A percentile compares a stretch with the other conserved stretches of the same genome.
These are phyloP conservation scores for Claviceps paspali DNA, from an alignment of 2,329 filamentous ascomycete genomes.

Conservation along the genomic window DNA sequence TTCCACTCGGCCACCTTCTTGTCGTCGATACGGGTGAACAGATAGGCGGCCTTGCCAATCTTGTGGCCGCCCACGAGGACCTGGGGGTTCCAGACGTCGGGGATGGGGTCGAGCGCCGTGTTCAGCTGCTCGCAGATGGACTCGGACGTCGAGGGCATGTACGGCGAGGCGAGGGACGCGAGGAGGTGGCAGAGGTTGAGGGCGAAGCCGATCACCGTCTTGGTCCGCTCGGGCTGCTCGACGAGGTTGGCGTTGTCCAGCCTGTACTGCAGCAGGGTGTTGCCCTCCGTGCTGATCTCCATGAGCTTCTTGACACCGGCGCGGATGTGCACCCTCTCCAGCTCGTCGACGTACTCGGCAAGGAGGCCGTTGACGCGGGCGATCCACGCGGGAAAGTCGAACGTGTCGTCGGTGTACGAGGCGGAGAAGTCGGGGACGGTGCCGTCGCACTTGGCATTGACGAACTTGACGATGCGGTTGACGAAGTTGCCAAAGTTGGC, in stretches of 20 bases:
- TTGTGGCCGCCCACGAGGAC: slow-evolving; percentile 58
- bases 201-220: slow-evolving; percentile 56
- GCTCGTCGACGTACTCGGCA: slow-evolving; percentile 48
- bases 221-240: slow-evolving; percentile 38
- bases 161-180: slow-evolving; percentile 64
- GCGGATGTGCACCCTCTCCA: slow-evolving; percentile 59
- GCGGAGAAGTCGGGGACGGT: slow-evolving; percentile 47
- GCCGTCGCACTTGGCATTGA: slow-evolving; percentile 59
- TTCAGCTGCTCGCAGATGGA: slow-evolving; percentile 65
- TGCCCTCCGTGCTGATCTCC: slow-evolving; percentile 45
- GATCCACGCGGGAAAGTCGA: slow-evolving; percentile 12
- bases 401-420: slow-evolving; percentile 43
- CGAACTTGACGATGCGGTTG: slow-evolving; percentile 60
- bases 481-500: slow-evolving; percentile 64
- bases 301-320: slow-evolving; percentile 50
- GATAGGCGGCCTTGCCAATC: slow-evolving; percentile 62
- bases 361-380: slow-evolving; percentile 38
- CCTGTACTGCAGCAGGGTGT: slow-evolving; percentile 35
- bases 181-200: slow-evolving; percentile 74
- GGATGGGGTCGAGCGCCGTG: slow-evolving; percentile 30
- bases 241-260: slow-evolving; percentile 39
- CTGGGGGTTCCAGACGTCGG: slow-evolving; percentile 48
- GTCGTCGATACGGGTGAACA: slow-evolving; percentile 71
- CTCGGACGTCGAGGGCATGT: slow-evolving; percentile 65
- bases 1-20: slow-evolving; percentile 77